These are phyloP conservation scores for Sclerotinia glacialis DNA, from an alignment of 2,329 filamentous ascomycete genomes.

Conservation along the genomic window DNA sequence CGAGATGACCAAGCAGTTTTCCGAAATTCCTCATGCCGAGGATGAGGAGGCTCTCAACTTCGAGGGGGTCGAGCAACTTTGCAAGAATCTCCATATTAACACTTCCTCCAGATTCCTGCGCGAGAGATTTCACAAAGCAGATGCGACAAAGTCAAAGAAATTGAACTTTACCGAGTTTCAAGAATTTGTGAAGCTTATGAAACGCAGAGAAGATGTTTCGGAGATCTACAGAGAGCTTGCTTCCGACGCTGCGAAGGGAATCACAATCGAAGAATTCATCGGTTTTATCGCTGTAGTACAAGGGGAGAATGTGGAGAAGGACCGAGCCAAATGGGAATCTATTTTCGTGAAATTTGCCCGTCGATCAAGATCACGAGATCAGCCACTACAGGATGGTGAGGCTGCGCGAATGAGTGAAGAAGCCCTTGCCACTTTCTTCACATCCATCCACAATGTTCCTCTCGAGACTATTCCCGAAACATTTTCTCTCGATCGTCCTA, in stretches of 20 bases:
- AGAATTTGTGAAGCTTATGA: constrained; percentile 77
- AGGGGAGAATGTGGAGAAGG: constrained; percentile 68
- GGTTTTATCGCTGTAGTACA: constrained; percentile 72
- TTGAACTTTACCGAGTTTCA: constrained; percentile 81
- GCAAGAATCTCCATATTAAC: constrained; percentile 88
- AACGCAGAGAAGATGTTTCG: constrained; percentile 77
- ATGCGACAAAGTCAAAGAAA: constrained; percentile 59
- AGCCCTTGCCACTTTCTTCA: constrained; percentile 74
- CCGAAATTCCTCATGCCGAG: constrained; percentile 48
- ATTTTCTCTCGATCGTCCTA: constrained; percentile 70
- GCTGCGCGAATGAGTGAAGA: constrained; percentile 68
- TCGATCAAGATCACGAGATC: constrained; percentile 51
- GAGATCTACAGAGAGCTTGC: constrained; percentile 66
- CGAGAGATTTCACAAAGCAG: constrained; percentile 70
- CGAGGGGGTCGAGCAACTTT: constrained; percentile 75
- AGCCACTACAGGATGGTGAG: constrained; percentile 44
- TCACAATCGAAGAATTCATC: constrained; percentile 73
- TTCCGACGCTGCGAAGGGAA: constrained; percentile 56
- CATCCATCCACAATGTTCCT: constrained; percentile 70
- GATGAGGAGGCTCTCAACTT: constrained; percentile 74
- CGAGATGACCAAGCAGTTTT: constrained; percentile 71
- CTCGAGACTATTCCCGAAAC: constrained; percentile 59
- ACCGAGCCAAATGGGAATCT: constrained; percentile 64
- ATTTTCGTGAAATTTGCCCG: constrained; percentile 70
- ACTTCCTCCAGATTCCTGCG: constrained; percentile 72